Base-by-base conservation (phyloP, 2,329 filamentous ascomycete genomes). In the Purpureocillium takamizusanense region DNA sequence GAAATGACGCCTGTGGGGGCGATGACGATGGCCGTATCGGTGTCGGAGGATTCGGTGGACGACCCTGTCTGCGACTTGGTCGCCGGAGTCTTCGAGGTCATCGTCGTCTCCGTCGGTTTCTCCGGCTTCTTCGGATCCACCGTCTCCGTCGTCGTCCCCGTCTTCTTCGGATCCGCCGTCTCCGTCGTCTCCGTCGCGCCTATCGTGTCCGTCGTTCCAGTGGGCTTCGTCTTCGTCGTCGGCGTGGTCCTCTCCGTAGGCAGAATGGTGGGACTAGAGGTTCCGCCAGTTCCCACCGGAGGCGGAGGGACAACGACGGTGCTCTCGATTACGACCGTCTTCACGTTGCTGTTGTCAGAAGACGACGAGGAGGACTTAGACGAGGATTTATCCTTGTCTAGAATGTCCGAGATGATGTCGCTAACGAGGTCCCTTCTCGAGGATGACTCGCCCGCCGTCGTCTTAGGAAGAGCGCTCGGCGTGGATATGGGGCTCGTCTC, bases 1-100 rank as follows among this genome's bases (percentile, higher is more conserved):
- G 43, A 32, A 35, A 51, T 42, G 31, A 56, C 50, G 35, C 54
- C 54, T 12, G 46, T 52, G 12, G 54, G 51, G 8, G 45, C 51
- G 33, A 50, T 39, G 7, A 56, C 43, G 35, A 56, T 52, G 5
- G 45, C 46, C 27, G 48, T 51, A 13, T 50, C 48, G 16, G 28
- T 8, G n/a, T 32, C 23, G 18, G 21, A 29, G 13, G 31, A 28
- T 18, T 16, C 30, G 16, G 38, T 45, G 28, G 11, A 6, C 7
- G 28, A 12, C 7, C 7, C 13, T 12, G 28, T 30, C 28, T 25
- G 21, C 10, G 21, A 10, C 21, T 25, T 25, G 21, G 21, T 25
- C 21, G 21, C n/a, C n/a, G 25, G 7, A 7, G 25, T 28, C 8
- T 28, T 12, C 7, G 25, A 28, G 7, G 25, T 28, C 25, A 12